Evolutionary conservation across 2,329 filamentous ascomycete species (phyloP).

Genomic region (Biscogniauxia mediterranea): DNA sequence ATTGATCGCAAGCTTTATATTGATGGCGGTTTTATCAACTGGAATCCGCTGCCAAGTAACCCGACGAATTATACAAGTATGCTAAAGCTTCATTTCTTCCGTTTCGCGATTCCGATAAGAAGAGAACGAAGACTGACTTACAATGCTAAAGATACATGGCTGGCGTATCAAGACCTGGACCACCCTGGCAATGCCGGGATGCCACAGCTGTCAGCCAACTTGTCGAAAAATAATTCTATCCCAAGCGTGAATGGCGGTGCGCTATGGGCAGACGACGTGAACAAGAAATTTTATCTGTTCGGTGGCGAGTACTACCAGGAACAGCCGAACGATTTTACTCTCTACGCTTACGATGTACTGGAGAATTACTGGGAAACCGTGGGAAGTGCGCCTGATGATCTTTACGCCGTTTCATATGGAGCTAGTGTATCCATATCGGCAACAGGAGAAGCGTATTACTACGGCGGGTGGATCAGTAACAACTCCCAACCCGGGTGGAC

Average conservation of each 20-base stretch:
- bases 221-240: constrained; percentile 58
- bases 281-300: constrained; percentile 62
- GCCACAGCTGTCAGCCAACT: constrained; percentile 55
- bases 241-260: constrained; percentile 45
- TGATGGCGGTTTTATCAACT: constrained; percentile 59
- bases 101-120: neutral
- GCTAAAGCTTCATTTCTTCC: constrained; percentile 19
- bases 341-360: constrained; percentile 58
- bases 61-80: constrained; percentile 56
- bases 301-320: constrained; percentile 53
- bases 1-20: constrained; percentile 60
- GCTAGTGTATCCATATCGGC: constrained; percentile 54
- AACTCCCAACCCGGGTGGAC: constrained; percentile 51
- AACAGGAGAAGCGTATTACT: constrained; percentile 58
- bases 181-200: constrained; percentile 41
- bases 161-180: constrained; percentile 58
- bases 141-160: constrained; percentile 44
- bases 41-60: constrained; percentile 47
- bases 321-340: constrained; percentile 44
- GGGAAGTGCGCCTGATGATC: constrained; percentile 35
- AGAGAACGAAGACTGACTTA: neutral
- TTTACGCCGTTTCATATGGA: constrained; percentile 53
- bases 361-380: constrained; percentile 55
- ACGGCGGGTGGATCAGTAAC: constrained; percentile 61
- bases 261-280: constrained; percentile 60